Conservation (phyloP, 2,329 filamentous ascomycete genomes). For the Chrysoporthe deuterocubensis region DNA sequence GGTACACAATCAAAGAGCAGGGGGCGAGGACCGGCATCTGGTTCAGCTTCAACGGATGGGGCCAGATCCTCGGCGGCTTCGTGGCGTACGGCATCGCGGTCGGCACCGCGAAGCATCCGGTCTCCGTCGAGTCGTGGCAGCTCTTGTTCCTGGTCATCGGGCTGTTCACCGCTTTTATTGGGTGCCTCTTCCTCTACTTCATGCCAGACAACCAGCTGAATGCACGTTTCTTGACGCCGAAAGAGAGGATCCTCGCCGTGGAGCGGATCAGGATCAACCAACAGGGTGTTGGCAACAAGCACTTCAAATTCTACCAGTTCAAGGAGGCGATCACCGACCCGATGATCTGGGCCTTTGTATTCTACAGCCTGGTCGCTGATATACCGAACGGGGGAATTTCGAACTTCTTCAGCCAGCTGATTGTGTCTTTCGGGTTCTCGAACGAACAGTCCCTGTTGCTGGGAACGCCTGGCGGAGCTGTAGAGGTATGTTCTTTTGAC, state of each 20-base stretch:
- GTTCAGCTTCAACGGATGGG: constrained; percentile 61
- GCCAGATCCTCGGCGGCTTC: constrained; percentile 45
- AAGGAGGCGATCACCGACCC: constrained; percentile 44
- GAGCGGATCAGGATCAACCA: constrained; percentile 65
- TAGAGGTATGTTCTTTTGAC: constrained; percentile 56
- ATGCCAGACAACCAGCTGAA: constrained; percentile 50
- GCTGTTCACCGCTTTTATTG: constrained; percentile 53
- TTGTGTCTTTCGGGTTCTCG: constrained; percentile 65
- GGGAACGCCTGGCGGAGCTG: constrained; percentile 66
- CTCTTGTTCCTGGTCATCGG: constrained; percentile 61
- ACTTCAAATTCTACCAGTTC: constrained; percentile 68
- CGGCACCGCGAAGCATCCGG: constrained; percentile 48
- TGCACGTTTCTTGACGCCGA: constrained; percentile 54
- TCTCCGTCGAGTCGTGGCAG: constrained; percentile 66
- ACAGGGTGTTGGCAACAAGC: constrained; percentile 71
- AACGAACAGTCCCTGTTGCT: constrained; percentile 65
- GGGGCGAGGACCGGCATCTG: constrained; percentile 65
- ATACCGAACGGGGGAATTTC: constrained; percentile 43
- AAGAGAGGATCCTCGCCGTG: constrained; percentile 59
- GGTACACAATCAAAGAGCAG: constrained; percentile 74
- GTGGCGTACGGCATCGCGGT: constrained; percentile 50
- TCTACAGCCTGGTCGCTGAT: constrained; percentile 39
- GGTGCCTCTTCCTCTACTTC: constrained; percentile 52
- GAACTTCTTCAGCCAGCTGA: constrained; percentile 48
- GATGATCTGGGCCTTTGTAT: constrained; percentile 43